Evolutionary conservation across 2,329 filamentous ascomycete genomes (phyloP), one percentile per base, ranked within the genome.

Genomic region (Rhytidhysteron rufulum): DNA sequence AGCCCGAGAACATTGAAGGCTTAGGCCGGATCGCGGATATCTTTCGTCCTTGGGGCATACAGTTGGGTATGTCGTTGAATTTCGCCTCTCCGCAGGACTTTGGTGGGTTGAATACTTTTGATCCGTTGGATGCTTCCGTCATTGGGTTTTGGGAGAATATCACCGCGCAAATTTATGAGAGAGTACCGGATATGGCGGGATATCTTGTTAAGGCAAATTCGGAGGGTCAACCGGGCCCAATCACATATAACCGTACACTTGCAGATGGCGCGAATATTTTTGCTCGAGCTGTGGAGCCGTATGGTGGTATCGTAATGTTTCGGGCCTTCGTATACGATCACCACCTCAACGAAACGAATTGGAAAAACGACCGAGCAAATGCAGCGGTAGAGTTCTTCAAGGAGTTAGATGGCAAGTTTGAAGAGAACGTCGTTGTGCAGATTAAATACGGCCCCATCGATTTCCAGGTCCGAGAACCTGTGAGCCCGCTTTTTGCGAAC

Each of bases 211-310:
- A n/a, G n/a, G n/a, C n/a, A n/a, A n/a, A n/a, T n/a, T n/a, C n/a
- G n/a, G 84, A 87, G 62, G 83, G 82, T 2, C 82, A 87, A 53
- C 82, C 83, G 0, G 83, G 83, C 0, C 83, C 83, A 0, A 51
- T 82, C 18, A 82, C 78, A 0, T 87, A 87, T 63, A 83, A 84
- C 51, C 77, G 84, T 9, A 86, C 83, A 0, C 70, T 87, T 0
- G 73, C 83, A 2, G 71, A 86, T 20, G 83, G 80, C 2, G 83
- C 82, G 4, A 86, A 86, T 50, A 63, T 87, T 41, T 86, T 87
- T 49, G 83, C 83, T 62, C 96, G 80, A 51, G 87, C 88, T 50
- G 88, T 85, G 68, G 95, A 94, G 41, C 88, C 88, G 69, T 95
- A 97, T 35, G 93, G 93, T 63, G 89, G 89, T 61, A 93, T 83